A percentile compares a stretch with the other conserved stretches of the same genome.
These are phyloP conservation scores for Brassica napus DNA, from an alignment of 345 rosid species.

Conservation along the genomic window Da-Ae NC_063444.1:1921501-1922000, in stretches of 20 bases:
- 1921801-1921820: slow-evolving; percentile 75
- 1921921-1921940: not conserved
- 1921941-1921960: not conserved
- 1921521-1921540: slow-evolving; percentile 72
- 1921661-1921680: slow-evolving; percentile 79
- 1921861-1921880: not conserved
- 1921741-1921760: slow-evolving; percentile 46
- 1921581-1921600: slow-evolving; percentile 82
- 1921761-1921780: slow-evolving; percentile 41
- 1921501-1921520: slow-evolving; percentile 77
- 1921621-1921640: slow-evolving; percentile 75
- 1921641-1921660: slow-evolving; percentile 85
- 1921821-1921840: slow-evolving; percentile 42
- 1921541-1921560: slow-evolving; percentile 72
- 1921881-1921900: not conserved
- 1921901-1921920: no score
- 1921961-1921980: not conserved
- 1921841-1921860: not conserved
- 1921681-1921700: slow-evolving; percentile 64
- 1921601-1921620: slow-evolving; percentile 78
- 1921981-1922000: not conserved
- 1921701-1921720: slow-evolving; percentile 45
- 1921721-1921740: slow-evolving; percentile 35
- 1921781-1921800: slow-evolving; percentile 83
- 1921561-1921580: slow-evolving; percentile 86